Evolutionary conservation across 1,284 basidiomycete species (phyloP).

Genomic region (Sanguinoderma infundibulare): DNA sequence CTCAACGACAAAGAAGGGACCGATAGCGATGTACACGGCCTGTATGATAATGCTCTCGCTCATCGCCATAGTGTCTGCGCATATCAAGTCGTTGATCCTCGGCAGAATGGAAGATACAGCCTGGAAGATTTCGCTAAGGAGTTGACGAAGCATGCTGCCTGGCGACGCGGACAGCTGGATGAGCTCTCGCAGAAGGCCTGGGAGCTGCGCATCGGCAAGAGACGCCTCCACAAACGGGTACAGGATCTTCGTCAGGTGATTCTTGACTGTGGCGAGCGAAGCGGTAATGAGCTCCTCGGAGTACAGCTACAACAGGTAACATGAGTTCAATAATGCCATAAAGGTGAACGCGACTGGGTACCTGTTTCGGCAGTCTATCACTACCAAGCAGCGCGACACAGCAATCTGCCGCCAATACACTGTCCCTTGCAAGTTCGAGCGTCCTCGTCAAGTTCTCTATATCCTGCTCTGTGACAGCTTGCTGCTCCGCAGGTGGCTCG

Average conservation of each 20-base stretch:
- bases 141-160: constrained; percentile 48
- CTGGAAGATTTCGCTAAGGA: constrained; percentile 70
- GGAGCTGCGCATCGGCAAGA: constrained; percentile 38
- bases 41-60: constrained; percentile 89
- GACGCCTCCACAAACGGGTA: constrained; percentile 89
- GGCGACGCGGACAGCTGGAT: constrained; percentile 45
- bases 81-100: constrained; percentile 69
- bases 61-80: constrained; percentile 74
- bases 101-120: constrained; percentile 69
- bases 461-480: constrained; percentile 51
- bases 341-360: constrained; percentile 37
- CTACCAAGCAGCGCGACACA: constrained; percentile 78
- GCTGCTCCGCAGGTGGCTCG: constrained; percentile 21
- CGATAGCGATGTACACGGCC: constrained; percentile 89
- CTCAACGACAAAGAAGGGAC: constrained; percentile 90
- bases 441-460: constrained; percentile 51
- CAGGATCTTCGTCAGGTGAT: constrained; percentile 78
- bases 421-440: constrained; percentile 68
- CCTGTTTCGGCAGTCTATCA: constrained; percentile 85
- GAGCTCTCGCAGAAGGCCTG: constrained; percentile 53
- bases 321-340: background rate
- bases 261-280: constrained; percentile 80
- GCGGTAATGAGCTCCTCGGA: constrained; percentile 90
- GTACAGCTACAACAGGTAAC: constrained; percentile 60
- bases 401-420: constrained; percentile 82